Evolutionary conservation across 2,329 filamentous ascomycete genomes (phyloP).

Genomic region (Fusarium sp.): DNA sequence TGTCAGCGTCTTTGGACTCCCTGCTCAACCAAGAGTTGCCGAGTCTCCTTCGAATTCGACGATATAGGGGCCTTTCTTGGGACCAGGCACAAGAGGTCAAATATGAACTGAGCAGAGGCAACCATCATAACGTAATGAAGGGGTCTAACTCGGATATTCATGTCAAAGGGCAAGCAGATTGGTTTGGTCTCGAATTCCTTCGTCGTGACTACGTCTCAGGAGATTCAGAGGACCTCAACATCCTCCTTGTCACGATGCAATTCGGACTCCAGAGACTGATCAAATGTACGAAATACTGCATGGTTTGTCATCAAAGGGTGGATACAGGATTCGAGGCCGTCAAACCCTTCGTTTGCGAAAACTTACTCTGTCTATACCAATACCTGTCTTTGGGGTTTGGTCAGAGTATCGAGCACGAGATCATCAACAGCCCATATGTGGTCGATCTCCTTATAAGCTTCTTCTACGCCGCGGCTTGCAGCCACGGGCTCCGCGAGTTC

Average conservation of each 20-base stretch:
- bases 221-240: conserved; percentile 59
- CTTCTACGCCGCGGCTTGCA: conserved; percentile 75
- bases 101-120: conserved; percentile 22
- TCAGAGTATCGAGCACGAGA: conserved; percentile 87
- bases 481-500: conserved; percentile 59
- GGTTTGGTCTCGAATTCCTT: conserved; percentile 36
- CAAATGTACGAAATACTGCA: conserved; percentile 88
- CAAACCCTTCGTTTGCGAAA: conserved; percentile 85
- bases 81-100: conserved; percentile 53
- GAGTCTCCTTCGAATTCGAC: conserved; percentile 73
- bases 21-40: conserved; percentile 76
- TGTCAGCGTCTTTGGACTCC: conserved; percentile 78
- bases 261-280: conserved; percentile 84
- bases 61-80: conserved; percentile 72
- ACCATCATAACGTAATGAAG: conserved; percentile 6
- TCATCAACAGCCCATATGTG: conserved; percentile 83
- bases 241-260: conserved; percentile 77
- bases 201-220: conserved; percentile 51
- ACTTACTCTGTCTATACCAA: conserved; percentile 85
- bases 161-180: conserved; percentile 10
- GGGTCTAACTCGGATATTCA: background rate
- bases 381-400: conserved; percentile 91
- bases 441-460: conserved; percentile 89
- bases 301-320: conserved; percentile 84
- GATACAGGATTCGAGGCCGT: conserved; percentile 76